Percentiles rank a stretch among this genome's conserved stretches.
These are phyloP conservation scores for Exutisphaerella laricina DNA, from an alignment of 2,329 filamentous ascomycete species.

Conservation along the genomic window DNA sequence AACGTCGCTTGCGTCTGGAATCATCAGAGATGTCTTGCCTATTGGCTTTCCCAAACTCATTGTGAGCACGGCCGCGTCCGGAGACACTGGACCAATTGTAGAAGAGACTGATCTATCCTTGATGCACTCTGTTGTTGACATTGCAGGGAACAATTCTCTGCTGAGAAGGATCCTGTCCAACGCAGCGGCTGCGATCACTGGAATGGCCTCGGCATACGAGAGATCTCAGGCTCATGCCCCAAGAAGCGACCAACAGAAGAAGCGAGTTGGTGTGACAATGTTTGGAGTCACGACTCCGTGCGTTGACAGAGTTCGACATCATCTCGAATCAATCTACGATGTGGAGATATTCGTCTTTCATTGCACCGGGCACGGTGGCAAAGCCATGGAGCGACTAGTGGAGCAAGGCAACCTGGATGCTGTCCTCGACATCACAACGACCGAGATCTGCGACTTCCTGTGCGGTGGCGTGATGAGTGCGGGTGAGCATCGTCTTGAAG, in stretches of 20 bases:
- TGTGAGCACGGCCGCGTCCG: constrained; percentile 63
- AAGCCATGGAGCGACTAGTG: constrained; percentile 62
- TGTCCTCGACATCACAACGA: constrained; percentile 65
- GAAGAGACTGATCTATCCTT: constrained; percentile 64
- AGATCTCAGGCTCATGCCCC: constrained; percentile 5
- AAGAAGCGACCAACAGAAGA: constrained; percentile 31
- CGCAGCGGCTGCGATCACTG: constrained; percentile 56
- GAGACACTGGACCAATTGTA: constrained; percentile 59
- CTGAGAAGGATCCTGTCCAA: constrained; percentile 56
- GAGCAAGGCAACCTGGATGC: constrained; percentile 55
- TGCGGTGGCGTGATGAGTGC: constrained; percentile 60
- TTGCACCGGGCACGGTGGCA: constrained; percentile 63
- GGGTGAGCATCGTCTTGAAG: constrained; percentile 51
- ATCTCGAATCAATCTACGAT: constrained; percentile 43
- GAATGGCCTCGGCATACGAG: constrained; percentile 50
- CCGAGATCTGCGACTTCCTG: constrained; percentile 60
- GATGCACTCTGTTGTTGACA: constrained; percentile 67
- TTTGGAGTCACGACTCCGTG: constrained; percentile 68
- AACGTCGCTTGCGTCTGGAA: constrained; percentile 54
- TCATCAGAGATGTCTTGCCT: constrained; percentile 57
- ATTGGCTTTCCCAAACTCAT: constrained; percentile 66
- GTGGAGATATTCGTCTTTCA: constrained; percentile 63
- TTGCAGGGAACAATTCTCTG: constrained; percentile 60
- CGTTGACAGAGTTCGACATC: constrained; percentile 50
- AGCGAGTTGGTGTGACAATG: constrained; percentile 62